Evolutionary conservation across 1,284 basidiomycete genomes (phyloP), one percentile per base, ranked within the genome.

Genomic region (Termitomyces sp.): DNA sequence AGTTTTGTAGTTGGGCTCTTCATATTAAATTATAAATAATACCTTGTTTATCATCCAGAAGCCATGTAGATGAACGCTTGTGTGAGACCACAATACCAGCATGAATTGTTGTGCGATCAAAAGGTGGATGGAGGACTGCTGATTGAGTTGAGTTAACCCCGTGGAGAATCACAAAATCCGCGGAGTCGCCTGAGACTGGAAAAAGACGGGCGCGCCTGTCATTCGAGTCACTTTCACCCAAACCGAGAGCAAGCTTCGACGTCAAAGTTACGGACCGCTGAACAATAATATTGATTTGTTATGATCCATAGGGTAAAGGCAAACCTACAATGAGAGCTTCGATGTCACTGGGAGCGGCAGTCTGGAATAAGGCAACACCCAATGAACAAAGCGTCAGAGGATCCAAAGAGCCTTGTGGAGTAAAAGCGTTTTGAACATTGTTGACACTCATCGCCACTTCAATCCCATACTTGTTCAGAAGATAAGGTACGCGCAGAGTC

Each of bases 391-490:
- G 65, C 3, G 72, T 71, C n/a, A 84, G 67, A 11, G 81, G 80
- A 67, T 85, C 83, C 30, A 78, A 62, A 26, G 73, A 75, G 46
- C 83, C 83, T 65, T 84, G 83, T 28, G 83, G 83, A 44, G 79
- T 85, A 62, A 86, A 86, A 26, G 80, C 78, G 60, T 85, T 86
- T 57, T 77, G 77, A 56, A 83, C 74, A 61, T 84, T 84, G 63
- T 84, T 84, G 26, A 84, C 77, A 49, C 76, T 70, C 73, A 84
- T 75, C 48, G 79, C 80, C 43, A 80, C 66, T 43, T 73, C 66
- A 31, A 84, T 57, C 10, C 73, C 72, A 61, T 77, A 72, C 46
- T 75, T 67, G 52, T 66, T 66, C 52, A 68, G 67, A 39, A 81
- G 65, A 50, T 71, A 65, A 21, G 77, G 74, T 41, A 80, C 76